phyloP scores from a whole-genome alignment of 306 rosid species.

The Senna siamea region DNA sequence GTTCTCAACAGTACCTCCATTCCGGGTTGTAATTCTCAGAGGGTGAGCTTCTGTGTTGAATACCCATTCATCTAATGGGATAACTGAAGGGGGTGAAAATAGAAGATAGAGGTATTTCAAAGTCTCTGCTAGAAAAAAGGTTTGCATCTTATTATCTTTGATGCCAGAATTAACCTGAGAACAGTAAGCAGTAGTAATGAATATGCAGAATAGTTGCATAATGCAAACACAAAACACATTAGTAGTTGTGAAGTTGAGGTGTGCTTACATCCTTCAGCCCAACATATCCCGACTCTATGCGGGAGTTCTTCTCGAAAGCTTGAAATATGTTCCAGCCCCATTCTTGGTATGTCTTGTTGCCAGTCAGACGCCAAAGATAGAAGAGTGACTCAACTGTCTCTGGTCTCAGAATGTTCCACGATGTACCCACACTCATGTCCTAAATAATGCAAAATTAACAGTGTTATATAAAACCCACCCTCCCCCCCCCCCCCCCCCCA shows the following conservation, averaged over 20 bases:
- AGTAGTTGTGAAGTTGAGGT: slow-evolving; percentile 35
- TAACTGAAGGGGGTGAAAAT: slow-evolving; percentile 89
- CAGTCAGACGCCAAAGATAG: slow-evolving; percentile 95
- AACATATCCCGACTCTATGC: slow-evolving; percentile 86
- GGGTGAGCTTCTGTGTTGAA: slow-evolving; percentile 99
- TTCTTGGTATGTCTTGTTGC: slow-evolving; percentile 94
- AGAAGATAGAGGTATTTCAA: slow-evolving; percentile 93
- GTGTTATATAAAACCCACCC: slow-evolving; percentile 27
- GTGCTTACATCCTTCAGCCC: slow-evolving; percentile 93
- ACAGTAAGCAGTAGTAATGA: slow-evolving; percentile 26
- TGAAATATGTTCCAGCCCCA: slow-evolving; percentile 99
- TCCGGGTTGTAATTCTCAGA: slow-evolving; percentile 64
- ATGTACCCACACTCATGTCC: slow-evolving; percentile 97
- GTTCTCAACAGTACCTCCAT: slow-evolving; percentile 36
- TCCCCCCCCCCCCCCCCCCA: too few relatives aligned
- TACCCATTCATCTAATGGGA: slow-evolving; percentile 93
- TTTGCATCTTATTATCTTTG: slow-evolving; percentile 97
- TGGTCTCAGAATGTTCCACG: slow-evolving; percentile 98
- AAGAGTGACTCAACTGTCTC: slow-evolving; percentile 97
- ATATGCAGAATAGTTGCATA: slow-evolving; percentile 5
- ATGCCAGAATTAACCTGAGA: slow-evolving; percentile 88
- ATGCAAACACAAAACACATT: slow-evolving; percentile 32
- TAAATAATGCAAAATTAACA: slow-evolving; percentile 34
- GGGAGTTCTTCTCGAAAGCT: slow-evolving; percentile 98
- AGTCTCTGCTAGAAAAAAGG: slow-evolving; percentile 97